These are phyloP conservation scores for Curvularia sp. DNA, from an alignment of 2,329 filamentous ascomycete genomes.

Conservation along the genomic window DNA sequence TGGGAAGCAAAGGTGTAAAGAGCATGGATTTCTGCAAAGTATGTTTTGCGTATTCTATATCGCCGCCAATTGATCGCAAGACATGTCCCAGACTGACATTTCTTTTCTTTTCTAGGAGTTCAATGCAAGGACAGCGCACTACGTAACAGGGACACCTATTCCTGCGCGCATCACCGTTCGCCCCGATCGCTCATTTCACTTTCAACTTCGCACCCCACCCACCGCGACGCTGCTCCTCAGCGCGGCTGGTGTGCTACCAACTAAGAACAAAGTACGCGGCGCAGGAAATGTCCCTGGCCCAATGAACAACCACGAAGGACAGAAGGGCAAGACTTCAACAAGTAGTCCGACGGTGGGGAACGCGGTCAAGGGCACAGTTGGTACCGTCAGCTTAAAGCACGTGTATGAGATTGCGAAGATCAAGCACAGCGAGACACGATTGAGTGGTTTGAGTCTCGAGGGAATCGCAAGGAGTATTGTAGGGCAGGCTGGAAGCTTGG, in stretches of 20 bases:
- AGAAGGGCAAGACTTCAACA: slow-evolving; percentile 48
- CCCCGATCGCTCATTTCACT: slow-evolving; percentile 89
- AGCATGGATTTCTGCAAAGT: slow-evolving; percentile 95
- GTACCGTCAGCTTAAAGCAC: slow-evolving; percentile 89
- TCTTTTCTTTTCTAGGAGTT: slow-evolving; percentile 73
- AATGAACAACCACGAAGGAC: slow-evolving; percentile 48
- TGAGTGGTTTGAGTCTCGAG: slow-evolving; percentile 78
- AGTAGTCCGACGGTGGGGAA: slow-evolving; percentile 53
- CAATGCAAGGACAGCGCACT: slow-evolving; percentile 90
- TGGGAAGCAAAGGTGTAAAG: slow-evolving; percentile 97
- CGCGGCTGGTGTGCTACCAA: slow-evolving; percentile 76
- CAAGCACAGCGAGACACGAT: slow-evolving; percentile 66
- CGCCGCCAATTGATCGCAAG: not conserved
- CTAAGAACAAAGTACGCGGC: slow-evolving; percentile 78
- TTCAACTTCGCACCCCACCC: slow-evolving; percentile 92
- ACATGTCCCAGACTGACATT: not conserved
- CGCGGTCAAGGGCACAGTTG: slow-evolving; percentile 79
- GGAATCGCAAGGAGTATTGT: slow-evolving; percentile 77
- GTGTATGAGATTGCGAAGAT: slow-evolving; percentile 98
- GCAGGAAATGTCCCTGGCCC: slow-evolving; percentile 63
- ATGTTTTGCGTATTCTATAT: not conserved
- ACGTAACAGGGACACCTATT: slow-evolving; percentile 81
- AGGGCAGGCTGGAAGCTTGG: slow-evolving; percentile 60
- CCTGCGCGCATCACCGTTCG: slow-evolving; percentile 91
- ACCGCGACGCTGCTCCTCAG: slow-evolving; percentile 88